phyloP scores from a whole-genome alignment of 768 basidiomycete genomes.

The Nidularia pulvinata region DNA sequence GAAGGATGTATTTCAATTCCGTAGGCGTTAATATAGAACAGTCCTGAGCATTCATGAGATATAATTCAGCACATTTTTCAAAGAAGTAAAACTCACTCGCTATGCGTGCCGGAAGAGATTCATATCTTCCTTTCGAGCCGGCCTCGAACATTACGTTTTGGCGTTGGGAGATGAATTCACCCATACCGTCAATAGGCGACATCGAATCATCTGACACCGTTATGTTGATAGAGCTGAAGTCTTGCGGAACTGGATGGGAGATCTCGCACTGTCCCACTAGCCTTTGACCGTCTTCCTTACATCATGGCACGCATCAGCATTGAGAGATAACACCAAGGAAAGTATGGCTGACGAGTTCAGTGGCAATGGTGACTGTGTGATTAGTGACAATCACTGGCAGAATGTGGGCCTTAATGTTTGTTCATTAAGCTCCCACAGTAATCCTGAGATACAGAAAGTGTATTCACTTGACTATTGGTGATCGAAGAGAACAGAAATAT shows the following conservation, averaged over 20 bases:
- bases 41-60: conserved; percentile 34
- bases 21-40: conserved; percentile 91
- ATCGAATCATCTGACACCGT: conserved; percentile 30
- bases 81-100: conserved; percentile 42
- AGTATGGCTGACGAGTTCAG: conserved; percentile 66
- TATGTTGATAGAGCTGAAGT: conserved; percentile 22
- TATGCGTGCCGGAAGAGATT: conserved; percentile 61
- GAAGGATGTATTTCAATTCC: conserved; percentile 91
- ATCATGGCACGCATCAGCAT: too few relatives aligned
- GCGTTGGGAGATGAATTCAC: conserved; percentile 38
- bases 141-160: conserved; percentile 72
- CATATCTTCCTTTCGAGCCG: conserved; percentile 48
- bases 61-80: not conserved
- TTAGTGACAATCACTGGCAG: conserved; percentile 92
- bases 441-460: not conserved
- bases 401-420: conserved; percentile 63
- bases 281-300: conserved; percentile 69
- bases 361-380: conserved; percentile 95
- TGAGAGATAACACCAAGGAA: too few relatives aligned
- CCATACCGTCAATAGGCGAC: conserved; percentile 57
- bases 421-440: too few relatives aligned
- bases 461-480: conserved; percentile 65
- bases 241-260: conserved; percentile 70
- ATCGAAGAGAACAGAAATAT: conserved; percentile 95
- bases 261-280: conserved; percentile 95